Base-by-base conservation (phyloP, 257 asterid species). In the Avicennia marina region DNA sequence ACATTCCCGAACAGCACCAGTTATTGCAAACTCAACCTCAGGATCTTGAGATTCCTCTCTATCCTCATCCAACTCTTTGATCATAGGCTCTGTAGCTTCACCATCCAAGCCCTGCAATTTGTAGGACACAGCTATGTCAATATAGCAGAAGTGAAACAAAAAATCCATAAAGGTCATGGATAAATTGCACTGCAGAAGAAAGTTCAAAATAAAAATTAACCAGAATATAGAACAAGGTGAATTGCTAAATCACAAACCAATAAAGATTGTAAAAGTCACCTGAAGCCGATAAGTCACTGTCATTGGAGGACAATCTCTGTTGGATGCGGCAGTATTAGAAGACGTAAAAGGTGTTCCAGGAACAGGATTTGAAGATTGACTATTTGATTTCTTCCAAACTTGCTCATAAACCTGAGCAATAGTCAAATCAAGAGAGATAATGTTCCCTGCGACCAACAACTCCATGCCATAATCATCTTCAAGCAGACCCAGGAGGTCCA, bases 61-160 rank as follows among this genome's bases (percentile, higher is more conserved):
- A 67, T 93, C 99, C 77, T 93, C 99, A 25, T 93, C 99, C 50
- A 93, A 64, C 74, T 93, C 99, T 78, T 93, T 93, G 73, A 93
- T 93, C 99, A 93, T 93, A 65, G 99, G 99, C 74, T 93, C 99
- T 20, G 99, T 93, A 65, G 99, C 99, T 79, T 93, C 99, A 65
- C 99, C 99, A 77, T 93, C 99, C 75, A 93, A 77, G 41, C 99
- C 99, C 99, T 93, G 76, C 60, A 76, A 72, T 66, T 78, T 54
- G 51, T 45, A 78, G 11, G 53, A 55, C 61, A 11, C 20, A n/a
- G n/a, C 50, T 56, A 43, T 51, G 15, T 42, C 32, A 66, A 69
- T 19, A 20, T 43, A 27, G 58, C 25, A 13, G 16, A 33, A 60
- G 26, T 46, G 19, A 25, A 40, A 50, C n/a, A 4, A 40, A 52